phyloP scores from a whole-genome alignment of 148 eudicot genomes.

The Chenopodium formosanum region DNA sequence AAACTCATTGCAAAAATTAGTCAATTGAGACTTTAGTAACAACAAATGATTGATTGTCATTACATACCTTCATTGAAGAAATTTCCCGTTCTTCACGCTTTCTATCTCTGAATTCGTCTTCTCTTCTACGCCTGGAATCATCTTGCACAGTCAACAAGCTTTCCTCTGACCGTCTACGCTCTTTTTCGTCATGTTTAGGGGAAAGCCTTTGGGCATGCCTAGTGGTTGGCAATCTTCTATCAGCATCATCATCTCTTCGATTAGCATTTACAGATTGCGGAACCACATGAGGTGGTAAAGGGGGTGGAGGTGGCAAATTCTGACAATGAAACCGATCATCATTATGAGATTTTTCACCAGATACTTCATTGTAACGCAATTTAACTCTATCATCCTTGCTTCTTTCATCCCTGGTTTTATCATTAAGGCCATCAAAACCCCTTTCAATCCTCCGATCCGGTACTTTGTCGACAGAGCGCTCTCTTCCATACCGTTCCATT shows the following conservation, averaged over 20 bases:
- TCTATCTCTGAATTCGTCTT: slow-evolving; percentile 87
- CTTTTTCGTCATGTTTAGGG: slow-evolving; percentile 94
- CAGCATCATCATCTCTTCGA: slow-evolving; percentile 88
- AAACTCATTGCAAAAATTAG: neutral
- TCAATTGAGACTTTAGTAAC: neutral
- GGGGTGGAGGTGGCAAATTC: slow-evolving; percentile 96
- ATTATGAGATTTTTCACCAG: slow-evolving; percentile 58
- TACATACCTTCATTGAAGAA: slow-evolving; percentile 53
- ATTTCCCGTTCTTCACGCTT: slow-evolving; percentile 90
- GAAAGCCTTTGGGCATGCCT: slow-evolving; percentile 90
- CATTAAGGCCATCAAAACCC: slow-evolving; percentile 54
- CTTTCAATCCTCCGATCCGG: slow-evolving; percentile 67
- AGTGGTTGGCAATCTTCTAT: slow-evolving; percentile 67
- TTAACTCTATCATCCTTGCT: slow-evolving; percentile 79
- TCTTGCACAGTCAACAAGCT: slow-evolving; percentile 50
- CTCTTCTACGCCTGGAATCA: slow-evolving; percentile 89
- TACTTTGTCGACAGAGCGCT: slow-evolving; percentile 72
- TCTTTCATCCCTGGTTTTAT: slow-evolving; percentile 71
- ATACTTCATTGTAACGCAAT: slow-evolving; percentile 55
- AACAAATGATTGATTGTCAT: neutral
- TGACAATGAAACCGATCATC: slow-evolving; percentile 84
- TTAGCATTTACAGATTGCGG: slow-evolving; percentile 74
- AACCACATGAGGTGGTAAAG: slow-evolving; percentile 81
- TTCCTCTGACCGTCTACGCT: slow-evolving; percentile 90
- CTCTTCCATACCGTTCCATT: slow-evolving; percentile 81